A percentile compares a stretch with the other conserved stretches of the same genome.
Conservation (phyloP, 1,284 basidiomycete genomes). For the Boletus calvinii region DNA sequence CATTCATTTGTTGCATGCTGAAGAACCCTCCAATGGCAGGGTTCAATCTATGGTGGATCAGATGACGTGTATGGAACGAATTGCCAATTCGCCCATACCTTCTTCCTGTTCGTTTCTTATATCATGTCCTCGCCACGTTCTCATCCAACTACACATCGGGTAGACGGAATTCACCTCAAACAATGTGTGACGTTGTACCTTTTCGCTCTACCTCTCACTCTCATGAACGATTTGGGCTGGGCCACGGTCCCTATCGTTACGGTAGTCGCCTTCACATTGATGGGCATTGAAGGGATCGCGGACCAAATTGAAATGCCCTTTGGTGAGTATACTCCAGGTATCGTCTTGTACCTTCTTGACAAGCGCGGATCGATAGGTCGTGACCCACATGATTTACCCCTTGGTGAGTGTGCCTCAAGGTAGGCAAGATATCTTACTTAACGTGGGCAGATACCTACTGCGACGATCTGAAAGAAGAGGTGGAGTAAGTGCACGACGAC, state of each 20-base stretch:
- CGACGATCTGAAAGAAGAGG: constrained; percentile 80
- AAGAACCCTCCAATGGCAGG: constrained; percentile 40
- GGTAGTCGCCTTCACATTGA: constrained; percentile 83
- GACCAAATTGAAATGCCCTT: constrained; percentile 92
- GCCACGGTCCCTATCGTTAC: constrained; percentile 80
- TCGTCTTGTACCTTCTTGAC: constrained; percentile 2
- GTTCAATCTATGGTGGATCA: constrained; percentile 81
- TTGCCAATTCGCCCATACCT: constrained; percentile 82
- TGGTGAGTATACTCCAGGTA: constrained; percentile 41
- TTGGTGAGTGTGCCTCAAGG: constrained; percentile 47
- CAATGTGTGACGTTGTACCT: constrained; percentile 90
- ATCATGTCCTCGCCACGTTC: not conserved
- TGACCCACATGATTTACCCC: constrained; percentile 64
- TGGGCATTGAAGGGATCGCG: constrained; percentile 93
- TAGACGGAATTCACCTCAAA: constrained; percentile 86
- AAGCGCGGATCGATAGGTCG: constrained; percentile 41
- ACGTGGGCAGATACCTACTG: constrained; percentile 70
- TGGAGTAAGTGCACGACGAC: constrained; percentile 47
- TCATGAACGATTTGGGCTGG: constrained; percentile 79
- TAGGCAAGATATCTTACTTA: constrained; percentile 8
- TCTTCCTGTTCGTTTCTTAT: constrained; percentile 54
- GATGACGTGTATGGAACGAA: constrained; percentile 81
- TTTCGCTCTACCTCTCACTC: constrained; percentile 81
- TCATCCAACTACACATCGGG: constrained; percentile 1
- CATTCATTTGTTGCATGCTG: constrained; percentile 9